Percentiles rank a stretch among this genome's conserved stretches.
Conservation (phyloP, 2,329 filamentous ascomycete species). For the Scytalidium sp. region DNA sequence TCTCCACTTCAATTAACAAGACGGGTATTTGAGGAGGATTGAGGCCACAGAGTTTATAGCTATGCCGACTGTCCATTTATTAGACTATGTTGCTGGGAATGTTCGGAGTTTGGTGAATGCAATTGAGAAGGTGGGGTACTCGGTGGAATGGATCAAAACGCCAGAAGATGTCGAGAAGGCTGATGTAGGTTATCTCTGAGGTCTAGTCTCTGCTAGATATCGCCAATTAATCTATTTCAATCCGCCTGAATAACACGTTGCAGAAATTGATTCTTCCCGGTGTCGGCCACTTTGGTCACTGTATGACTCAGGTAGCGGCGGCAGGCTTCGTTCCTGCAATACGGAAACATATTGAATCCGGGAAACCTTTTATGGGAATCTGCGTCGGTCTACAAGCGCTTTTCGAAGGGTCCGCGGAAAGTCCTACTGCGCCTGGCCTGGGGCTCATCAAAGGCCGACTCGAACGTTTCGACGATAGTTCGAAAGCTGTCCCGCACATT, state of each 20-base stretch:
- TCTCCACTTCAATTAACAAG: no score
- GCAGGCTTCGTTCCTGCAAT: constrained; percentile 85
- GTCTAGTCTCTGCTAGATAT: no score
- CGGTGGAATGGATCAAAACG: constrained; percentile 85
- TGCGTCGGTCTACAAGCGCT: constrained; percentile 92
- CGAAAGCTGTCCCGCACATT: constrained; percentile 96
- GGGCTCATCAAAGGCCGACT: constrained; percentile 70
- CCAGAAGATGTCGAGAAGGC: constrained; percentile 82
- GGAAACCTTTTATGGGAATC: constrained; percentile 98
- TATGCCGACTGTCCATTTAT: constrained; percentile 75
- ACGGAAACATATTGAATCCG: constrained; percentile 74
- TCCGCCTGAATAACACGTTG: no score
- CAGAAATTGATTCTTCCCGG: constrained; percentile 93
- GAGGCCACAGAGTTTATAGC: no score
- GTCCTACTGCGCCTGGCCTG: constrained; percentile 68
- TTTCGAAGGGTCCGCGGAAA: constrained; percentile 82
- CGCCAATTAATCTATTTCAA: no score
- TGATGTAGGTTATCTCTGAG: constrained; percentile 73
- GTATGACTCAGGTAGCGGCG: constrained; percentile 76
- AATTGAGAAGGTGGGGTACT: constrained; percentile 91
- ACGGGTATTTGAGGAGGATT: no score
- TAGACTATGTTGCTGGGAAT: constrained; percentile 94
- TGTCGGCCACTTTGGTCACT: constrained; percentile 97
- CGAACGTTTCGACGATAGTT: constrained; percentile 69
- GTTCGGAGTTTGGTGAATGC: constrained; percentile 95